A percentile compares a stretch with the other conserved stretches of the same genome.
Evolutionary conservation across 23 red algal genomes (phyloP).

Genomic region (Cyanidiococcus yangmingshanensis): DNA sequence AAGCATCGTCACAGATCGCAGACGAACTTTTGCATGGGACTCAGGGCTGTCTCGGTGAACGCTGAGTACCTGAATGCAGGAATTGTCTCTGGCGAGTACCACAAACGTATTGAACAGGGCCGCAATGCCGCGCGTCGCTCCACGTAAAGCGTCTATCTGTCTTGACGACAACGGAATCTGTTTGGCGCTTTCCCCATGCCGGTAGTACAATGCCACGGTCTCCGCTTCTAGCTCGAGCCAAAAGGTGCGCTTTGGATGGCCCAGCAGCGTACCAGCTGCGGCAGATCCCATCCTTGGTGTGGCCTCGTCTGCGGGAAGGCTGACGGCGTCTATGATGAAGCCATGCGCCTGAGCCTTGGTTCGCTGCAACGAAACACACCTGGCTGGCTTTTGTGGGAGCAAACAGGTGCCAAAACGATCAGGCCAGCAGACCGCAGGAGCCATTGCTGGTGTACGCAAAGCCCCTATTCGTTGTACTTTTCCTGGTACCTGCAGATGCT

Average conservation of each 20-base stretch:
- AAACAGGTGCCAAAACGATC: neutral
- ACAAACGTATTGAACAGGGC: neutral
- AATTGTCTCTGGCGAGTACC: neutral
- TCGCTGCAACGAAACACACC: neutral
- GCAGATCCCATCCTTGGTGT: no score
- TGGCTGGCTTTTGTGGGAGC: neutral
- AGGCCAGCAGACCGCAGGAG: neutral
- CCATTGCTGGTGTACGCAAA: neutral
- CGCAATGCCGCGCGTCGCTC: neutral
- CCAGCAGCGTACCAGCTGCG: no score
- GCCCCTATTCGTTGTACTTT: neutral
- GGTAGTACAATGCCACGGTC: neutral
- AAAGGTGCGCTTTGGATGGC: neutral
- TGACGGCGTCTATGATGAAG: no score
- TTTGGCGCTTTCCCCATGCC: neutral
- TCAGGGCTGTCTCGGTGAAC: neutral
- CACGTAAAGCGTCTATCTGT: neutral
- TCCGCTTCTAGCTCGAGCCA: neutral
- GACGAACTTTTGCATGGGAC: neutral
- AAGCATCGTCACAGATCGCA: neutral
- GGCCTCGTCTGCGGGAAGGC: no score
- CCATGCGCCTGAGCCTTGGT: no score
- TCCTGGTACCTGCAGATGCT: neutral
- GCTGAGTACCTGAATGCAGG: neutral
- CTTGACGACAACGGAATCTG: neutral